Conservation (phyloP, 2,329 filamentous ascomycete species). For the Trichoderma polysporum region DNA sequence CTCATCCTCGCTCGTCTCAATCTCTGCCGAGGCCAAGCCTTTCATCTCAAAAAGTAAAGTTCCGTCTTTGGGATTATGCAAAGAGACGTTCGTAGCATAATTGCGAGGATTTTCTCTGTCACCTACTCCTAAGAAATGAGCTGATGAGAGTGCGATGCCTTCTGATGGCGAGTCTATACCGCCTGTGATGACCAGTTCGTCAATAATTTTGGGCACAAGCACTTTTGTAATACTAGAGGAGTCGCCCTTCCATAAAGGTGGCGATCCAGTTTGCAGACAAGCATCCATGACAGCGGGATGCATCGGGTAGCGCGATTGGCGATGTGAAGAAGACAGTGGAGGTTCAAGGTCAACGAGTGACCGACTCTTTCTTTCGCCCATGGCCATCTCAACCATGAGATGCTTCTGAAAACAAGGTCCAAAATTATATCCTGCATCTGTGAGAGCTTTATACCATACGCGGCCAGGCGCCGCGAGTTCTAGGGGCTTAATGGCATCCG, state of each 20-base stretch:
- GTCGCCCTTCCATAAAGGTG: slow-evolving; percentile 18
- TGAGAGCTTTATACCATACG: slow-evolving; percentile 21
- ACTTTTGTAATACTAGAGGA: background rate
- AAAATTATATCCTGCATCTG: slow-evolving; percentile 16
- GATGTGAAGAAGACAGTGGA: slow-evolving; percentile 5
- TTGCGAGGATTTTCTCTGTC: no score
- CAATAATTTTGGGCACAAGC: background rate
- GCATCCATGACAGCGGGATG: slow-evolving; percentile 20
- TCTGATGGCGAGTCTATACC: background rate
- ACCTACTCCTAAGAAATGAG: no score
- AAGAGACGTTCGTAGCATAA: no score
- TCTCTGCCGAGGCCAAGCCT: no score
- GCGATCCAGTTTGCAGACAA: slow-evolving; percentile 18
- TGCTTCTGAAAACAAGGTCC: slow-evolving; percentile 22
- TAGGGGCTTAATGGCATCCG: background rate
- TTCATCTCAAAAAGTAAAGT: no score
- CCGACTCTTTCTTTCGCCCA: slow-evolving; percentile 5
- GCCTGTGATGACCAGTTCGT: background rate
- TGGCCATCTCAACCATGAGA: slow-evolving; percentile 4
- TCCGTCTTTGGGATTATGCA: no score
- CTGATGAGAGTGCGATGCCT: no score
- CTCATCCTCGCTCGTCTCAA: no score
- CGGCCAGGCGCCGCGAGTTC: slow-evolving; percentile 3
- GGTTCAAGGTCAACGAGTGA: slow-evolving; percentile 2
- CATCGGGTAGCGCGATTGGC: slow-evolving; percentile 18